Percentiles rank a stretch among this genome's conserved stretches.
phyloP scores from a whole-genome alignment of 2,329 filamentous ascomycete genomes.

The Calonectria pteridis region DNA sequence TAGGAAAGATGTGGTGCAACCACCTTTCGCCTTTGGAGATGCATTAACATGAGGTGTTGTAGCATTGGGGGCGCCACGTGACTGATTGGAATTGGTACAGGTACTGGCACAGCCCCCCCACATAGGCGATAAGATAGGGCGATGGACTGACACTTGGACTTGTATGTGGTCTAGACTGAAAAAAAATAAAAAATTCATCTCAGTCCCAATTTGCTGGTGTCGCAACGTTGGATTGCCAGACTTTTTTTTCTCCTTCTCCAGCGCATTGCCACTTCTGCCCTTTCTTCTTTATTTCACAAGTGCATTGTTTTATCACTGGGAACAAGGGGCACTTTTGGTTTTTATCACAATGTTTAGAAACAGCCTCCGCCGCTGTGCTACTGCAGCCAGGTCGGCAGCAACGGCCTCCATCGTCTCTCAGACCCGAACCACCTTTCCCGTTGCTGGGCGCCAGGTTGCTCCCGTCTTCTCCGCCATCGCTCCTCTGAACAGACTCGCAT shows the following conservation, averaged over 20 bases:
- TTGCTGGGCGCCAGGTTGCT: constrained; percentile 40
- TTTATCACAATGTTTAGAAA: constrained; percentile 50
- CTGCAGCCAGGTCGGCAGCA: constrained; percentile 49
- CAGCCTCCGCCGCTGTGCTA: constrained; percentile 55
- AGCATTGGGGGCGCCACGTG: not conserved
- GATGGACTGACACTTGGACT: not conserved
- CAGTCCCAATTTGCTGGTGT: constrained; percentile 27
- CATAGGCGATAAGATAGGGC: constrained; percentile 21
- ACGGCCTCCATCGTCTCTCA: constrained; percentile 47
- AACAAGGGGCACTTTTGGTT: not conserved
- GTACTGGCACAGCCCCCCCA: not conserved
- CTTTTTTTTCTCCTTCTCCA: constrained; percentile 21
- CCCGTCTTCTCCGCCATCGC: constrained; percentile 31
- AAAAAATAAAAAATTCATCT: constrained; percentile 28
- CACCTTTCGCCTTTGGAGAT: not conserved
- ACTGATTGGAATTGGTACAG: not conserved
- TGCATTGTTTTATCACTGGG: not conserved
- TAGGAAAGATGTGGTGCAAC: not conserved
- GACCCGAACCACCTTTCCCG: constrained; percentile 43
- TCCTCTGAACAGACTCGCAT: constrained; percentile 39
- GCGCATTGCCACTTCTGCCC: constrained; percentile 22
- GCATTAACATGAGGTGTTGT: not conserved
- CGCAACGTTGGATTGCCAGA: constrained; percentile 21
- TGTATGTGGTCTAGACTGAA: not conserved
- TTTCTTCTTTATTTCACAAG: constrained; percentile 7